Conservation (phyloP, 352 stramenopile species). For the Phytophthora citricola region DNA sequence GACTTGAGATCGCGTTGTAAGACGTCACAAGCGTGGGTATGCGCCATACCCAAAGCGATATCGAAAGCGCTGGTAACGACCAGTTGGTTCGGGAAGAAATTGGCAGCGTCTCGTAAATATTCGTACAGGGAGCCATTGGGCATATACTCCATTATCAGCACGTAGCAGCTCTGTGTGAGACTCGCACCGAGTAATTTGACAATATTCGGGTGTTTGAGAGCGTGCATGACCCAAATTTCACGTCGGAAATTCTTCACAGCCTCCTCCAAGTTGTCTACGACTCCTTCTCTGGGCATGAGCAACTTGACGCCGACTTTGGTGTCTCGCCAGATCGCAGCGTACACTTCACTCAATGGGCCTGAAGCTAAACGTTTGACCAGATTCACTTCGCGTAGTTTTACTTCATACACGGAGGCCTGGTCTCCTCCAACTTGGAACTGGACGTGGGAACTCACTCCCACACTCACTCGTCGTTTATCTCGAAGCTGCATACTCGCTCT, state of each 20-base stretch:
- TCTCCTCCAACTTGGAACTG: constrained; percentile 79
- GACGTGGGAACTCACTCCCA: constrained; percentile 61
- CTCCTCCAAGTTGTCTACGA: constrained; percentile 73
- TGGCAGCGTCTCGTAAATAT: constrained; percentile 74
- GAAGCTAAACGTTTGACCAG: constrained; percentile 79
- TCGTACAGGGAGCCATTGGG: constrained; percentile 86
- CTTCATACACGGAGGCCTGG: constrained; percentile 78
- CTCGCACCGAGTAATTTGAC: constrained; percentile 80
- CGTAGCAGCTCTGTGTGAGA: constrained; percentile 78
- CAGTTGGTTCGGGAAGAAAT: constrained; percentile 74
- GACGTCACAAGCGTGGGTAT: constrained; percentile 63
- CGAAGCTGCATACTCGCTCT: constrained; percentile 60
- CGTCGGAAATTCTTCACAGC: constrained; percentile 82
- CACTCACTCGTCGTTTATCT: constrained; percentile 67
- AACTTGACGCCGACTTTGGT: constrained; percentile 83
- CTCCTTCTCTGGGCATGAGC: constrained; percentile 73
- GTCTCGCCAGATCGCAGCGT: constrained; percentile 78
- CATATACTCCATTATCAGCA: constrained; percentile 90
- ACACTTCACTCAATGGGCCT: constrained; percentile 74
- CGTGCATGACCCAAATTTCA: constrained; percentile 85
- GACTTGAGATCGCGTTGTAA: constrained; percentile 83
- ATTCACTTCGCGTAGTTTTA: constrained; percentile 80
- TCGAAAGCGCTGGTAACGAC: constrained; percentile 67
- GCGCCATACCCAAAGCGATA: constrained; percentile 69
- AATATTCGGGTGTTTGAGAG: constrained; percentile 76